Conservation (phyloP, 208 protist genomes). For the Trichomonas gallinae region DNA sequence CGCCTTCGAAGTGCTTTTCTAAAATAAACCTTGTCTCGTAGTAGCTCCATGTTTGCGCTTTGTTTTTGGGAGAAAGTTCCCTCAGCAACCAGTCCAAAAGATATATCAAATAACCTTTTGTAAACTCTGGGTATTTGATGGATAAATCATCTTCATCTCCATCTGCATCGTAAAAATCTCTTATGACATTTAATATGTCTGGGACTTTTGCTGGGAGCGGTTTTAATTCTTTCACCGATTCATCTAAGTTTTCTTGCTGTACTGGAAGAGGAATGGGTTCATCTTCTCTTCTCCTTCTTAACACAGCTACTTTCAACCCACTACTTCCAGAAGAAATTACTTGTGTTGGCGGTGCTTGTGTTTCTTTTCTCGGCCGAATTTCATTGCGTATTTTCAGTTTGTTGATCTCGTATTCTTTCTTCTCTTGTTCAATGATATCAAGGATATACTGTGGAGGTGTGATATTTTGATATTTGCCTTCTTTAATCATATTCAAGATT, state of each 20-base stretch:
- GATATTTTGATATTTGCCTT: not conserved
- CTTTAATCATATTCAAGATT: not conserved
- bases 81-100: not conserved
- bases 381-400: no score
- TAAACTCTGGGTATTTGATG: not conserved
- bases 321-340: no score
- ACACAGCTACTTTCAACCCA: not conserved
- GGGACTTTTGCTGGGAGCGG: not conserved
- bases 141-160: not conserved
- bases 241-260: no score
- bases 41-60: not conserved
- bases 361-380: not conserved
- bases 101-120: not conserved
- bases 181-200: not conserved
- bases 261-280: not conserved
- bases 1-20: not conserved
- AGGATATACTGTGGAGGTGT: not conserved
- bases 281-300: not conserved
- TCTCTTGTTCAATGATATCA: not conserved
- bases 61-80: not conserved
- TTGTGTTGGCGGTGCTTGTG: not conserved
- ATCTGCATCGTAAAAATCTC: not conserved
- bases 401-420: not conserved
- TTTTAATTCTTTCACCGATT: not conserved
- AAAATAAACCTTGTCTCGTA: not conserved